These are phyloP conservation scores for Murraya paniculata DNA, from an alignment of 345 rosid species.

Conservation along the genomic window DNA sequence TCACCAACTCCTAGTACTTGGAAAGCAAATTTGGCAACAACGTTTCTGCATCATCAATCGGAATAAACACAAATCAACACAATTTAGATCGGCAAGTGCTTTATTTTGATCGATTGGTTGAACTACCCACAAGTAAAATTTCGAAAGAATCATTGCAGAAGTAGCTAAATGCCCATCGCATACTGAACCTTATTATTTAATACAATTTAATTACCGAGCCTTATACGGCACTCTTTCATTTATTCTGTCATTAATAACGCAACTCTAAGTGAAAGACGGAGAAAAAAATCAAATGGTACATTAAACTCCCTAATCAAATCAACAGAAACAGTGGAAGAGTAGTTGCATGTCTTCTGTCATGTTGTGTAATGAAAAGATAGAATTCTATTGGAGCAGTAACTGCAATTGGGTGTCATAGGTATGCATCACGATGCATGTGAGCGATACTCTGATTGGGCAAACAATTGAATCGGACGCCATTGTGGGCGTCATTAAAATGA, in stretches of 20 bases:
- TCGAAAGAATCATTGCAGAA: neutral
- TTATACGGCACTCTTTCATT: too few relatives aligned
- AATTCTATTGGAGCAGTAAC: too few relatives aligned
- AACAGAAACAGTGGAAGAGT: neutral
- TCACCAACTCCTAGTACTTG: neutral
- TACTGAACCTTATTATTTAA: neutral
- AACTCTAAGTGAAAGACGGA: too few relatives aligned
- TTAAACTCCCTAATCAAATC: neutral
- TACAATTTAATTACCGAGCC: too few relatives aligned
- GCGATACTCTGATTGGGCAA: too few relatives aligned
- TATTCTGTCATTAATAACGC: too few relatives aligned
- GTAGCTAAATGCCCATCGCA: neutral
- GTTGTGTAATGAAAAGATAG: neutral
- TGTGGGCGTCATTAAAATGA: too few relatives aligned
- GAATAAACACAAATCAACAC: neutral
- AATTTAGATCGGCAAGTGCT: neutral
- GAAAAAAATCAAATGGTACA: too few relatives aligned
- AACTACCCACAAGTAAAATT: neutral
- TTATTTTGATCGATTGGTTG: neutral
- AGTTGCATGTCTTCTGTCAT: neutral
- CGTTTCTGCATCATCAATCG: neutral
- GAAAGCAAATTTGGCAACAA: neutral
- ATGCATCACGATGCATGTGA: too few relatives aligned
- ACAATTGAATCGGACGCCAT: too few relatives aligned
- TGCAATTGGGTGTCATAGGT: too few relatives aligned